phyloP scores from a whole-genome alignment of 2,329 filamentous ascomycete genomes.

The Nothophaeocryptopus gaeumannii region DNA sequence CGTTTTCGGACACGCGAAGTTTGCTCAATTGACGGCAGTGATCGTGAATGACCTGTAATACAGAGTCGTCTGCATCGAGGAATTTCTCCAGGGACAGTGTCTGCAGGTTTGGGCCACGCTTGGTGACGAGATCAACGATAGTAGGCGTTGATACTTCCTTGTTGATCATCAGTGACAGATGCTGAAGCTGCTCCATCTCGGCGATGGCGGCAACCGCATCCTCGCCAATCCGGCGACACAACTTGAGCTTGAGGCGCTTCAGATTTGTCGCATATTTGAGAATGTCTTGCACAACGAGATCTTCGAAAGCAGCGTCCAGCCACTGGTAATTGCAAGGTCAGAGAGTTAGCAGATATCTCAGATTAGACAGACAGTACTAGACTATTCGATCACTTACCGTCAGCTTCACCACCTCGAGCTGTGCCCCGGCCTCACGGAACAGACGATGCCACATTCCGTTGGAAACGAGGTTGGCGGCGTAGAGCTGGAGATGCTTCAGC shows the following conservation, averaged over 20 bases:
- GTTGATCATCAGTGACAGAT: constrained; percentile 70
- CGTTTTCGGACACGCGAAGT: constrained; percentile 76
- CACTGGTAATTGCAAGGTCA: constrained; percentile 47
- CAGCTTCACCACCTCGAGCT: constrained; percentile 68
- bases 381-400: constrained; percentile 33
- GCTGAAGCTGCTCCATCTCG: constrained; percentile 61
- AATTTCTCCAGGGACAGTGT: constrained; percentile 77
- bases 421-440: constrained; percentile 62
- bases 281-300: constrained; percentile 65
- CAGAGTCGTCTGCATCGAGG: constrained; percentile 61
- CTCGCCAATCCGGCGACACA: constrained; percentile 72
- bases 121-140: constrained; percentile 60
- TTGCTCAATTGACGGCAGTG: constrained; percentile 69
- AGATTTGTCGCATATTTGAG: constrained; percentile 65
- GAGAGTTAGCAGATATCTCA: no score
- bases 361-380: no score
- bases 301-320: constrained; percentile 77
- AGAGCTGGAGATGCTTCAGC: constrained; percentile 72
- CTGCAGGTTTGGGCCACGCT: constrained; percentile 63
- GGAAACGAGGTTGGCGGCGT: constrained; percentile 79
- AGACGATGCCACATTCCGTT: constrained; percentile 72
- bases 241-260: constrained; percentile 71
- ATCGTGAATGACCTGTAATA: constrained; percentile 68
- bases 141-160: constrained; percentile 55
- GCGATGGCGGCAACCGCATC: constrained; percentile 64